These are phyloP conservation scores for Paramecium primaurelia DNA, from an alignment of 73 alveolate species.

Conservation along the genomic window DNA sequence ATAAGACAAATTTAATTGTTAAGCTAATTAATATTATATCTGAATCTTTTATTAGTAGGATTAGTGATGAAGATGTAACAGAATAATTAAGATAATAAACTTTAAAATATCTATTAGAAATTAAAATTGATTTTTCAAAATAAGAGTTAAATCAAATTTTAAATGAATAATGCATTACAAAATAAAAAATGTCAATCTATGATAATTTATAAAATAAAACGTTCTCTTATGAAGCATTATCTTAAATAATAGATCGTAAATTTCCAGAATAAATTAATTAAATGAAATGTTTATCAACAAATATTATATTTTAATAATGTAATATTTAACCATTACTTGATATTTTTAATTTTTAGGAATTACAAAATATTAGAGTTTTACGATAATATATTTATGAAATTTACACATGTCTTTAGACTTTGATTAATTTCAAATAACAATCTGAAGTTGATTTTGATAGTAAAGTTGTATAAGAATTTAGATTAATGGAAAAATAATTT, in stretches of 20 bases:
- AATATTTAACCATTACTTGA: not conserved
- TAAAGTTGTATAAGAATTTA: too few species aligned
- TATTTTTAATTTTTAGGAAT: not conserved
- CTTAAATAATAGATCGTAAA: not conserved
- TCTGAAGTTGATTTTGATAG: not conserved
- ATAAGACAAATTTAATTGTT: too few species aligned
- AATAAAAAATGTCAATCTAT: not conserved
- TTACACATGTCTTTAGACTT: not conserved
- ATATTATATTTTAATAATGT: too few species aligned
- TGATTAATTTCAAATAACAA: too few species aligned
- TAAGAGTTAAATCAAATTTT: too few species aligned
- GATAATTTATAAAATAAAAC: not conserved
- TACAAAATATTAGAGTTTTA: not conserved
- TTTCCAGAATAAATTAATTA: not conserved
- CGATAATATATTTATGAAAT: too few species aligned
- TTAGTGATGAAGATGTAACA: not conserved
- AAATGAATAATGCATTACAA: not conserved
- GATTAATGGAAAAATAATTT: not conserved
- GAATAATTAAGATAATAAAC: too few species aligned
- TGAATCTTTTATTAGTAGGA: not conserved
- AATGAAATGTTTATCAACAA: not conserved
- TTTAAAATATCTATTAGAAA: too few species aligned
- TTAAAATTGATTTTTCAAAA: not conserved
- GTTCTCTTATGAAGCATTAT: not conserved
- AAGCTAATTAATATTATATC: too few species aligned